Evolutionary conservation across 176 grass and related monocot genomes (phyloP), one percentile per base, ranked within the genome.

Genomic region (Cenchrus fungigraminus): DNA sequence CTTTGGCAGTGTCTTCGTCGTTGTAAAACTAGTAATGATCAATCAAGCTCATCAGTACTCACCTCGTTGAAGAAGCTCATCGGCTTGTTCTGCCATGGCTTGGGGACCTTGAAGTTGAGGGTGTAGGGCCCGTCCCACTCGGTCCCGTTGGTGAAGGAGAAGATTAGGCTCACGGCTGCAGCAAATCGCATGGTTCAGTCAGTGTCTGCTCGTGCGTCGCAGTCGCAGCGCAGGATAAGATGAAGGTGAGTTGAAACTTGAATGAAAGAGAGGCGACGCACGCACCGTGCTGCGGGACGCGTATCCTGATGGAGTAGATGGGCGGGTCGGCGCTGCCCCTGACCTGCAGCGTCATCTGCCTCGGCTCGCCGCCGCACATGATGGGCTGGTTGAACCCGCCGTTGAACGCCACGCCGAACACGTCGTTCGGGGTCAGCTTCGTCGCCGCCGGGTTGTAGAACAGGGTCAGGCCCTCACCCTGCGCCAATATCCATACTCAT

Each of bases 361-460:
- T 95, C 28, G 96, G 93, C 80, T 94, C 91, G 47, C 91, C 87
- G 46, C 96, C 91, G 42, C 96, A 98, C 96, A 95, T 98, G 78
- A 98, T 98, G 17, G 96, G 96, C 83, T 98, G 96, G 88, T 98
- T 98, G 88, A 98, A 98, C 10, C 96, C 93, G 40, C 96, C 96
- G 79, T 94, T 98, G 69, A 98, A 98, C 50, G 93, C 96, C 85
- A 98, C 54, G 55, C 96, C 93, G 42, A 95, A 94, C 77, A 87
- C 64, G 32, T 91, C 86, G 81, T 84, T 94, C 4, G 88, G 93
- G 20, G 83, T 12, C 70, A 98, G 31, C 78, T 86, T 94, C 58
- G 8, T 69, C 53, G 89, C 86, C 46, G 67, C 87, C 47, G 96
- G 91, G 89, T 98, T 98, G 80, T 95, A 95, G 93, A 98, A 98